Percentiles rank a stretch among this genome's conserved stretches.
phyloP scores from a whole-genome alignment of 257 asterid species.

The Cynanchum wilfordii region DNA sequence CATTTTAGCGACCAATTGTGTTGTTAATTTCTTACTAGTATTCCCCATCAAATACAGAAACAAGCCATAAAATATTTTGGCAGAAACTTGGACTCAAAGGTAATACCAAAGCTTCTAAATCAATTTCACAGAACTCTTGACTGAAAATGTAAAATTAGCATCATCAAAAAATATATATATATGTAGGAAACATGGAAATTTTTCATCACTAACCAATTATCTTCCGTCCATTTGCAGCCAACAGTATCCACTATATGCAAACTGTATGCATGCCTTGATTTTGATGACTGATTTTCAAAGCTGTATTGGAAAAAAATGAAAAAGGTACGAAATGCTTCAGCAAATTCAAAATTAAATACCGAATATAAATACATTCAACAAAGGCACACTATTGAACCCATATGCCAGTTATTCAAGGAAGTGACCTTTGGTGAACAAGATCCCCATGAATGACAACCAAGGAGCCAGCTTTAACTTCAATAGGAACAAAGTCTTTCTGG shows the following conservation, averaged over 20 bases:
- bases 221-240: slow-evolving; percentile 85
- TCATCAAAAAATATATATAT: background rate
- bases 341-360: background rate
- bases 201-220: slow-evolving; percentile 65
- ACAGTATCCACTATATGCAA: slow-evolving; percentile 80
- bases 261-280: slow-evolving; percentile 85
- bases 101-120: background rate
- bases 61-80: background rate
- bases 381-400: background rate
- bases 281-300: slow-evolving; percentile 72
- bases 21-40: background rate
- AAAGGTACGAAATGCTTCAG: background rate
- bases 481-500: slow-evolving; percentile 57
- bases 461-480: slow-evolving; percentile 77
- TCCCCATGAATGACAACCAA: slow-evolving; percentile 76
- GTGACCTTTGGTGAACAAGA: slow-evolving; percentile 73
- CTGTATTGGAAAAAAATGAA: slow-evolving; percentile 32
- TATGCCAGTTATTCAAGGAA: slow-evolving; percentile 9
- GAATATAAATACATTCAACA: background rate
- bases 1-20: background rate
- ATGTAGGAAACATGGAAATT: background rate
- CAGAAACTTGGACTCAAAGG: slow-evolving; percentile 1
- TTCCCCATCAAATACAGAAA: background rate
- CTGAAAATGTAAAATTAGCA: background rate
- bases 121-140: background rate